These are phyloP conservation scores for Geoglossum glabrum DNA, from an alignment of 495 filamentous ascomycete genomes.

Conservation along the genomic window DNA sequence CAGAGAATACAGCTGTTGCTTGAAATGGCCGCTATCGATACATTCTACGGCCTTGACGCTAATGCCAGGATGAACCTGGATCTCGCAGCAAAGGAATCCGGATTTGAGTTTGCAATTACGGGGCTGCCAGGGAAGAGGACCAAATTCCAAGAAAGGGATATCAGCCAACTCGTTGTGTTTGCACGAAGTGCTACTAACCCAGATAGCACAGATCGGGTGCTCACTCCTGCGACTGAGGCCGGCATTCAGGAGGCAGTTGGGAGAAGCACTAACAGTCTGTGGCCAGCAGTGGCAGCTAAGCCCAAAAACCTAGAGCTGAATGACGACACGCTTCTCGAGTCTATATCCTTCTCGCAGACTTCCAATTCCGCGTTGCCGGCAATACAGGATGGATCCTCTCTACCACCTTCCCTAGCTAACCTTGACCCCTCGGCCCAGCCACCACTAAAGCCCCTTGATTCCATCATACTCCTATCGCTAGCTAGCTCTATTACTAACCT, in stretches of 20 bases:
- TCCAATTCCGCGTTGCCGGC: slow-evolving; percentile 14
- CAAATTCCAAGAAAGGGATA: slow-evolving; percentile 73
- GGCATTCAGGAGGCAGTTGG: slow-evolving; percentile 4
- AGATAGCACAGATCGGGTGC: background rate
- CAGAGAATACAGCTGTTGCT: slow-evolving; percentile 45
- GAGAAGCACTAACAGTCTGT: background rate
- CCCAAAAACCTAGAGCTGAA: slow-evolving; percentile 59
- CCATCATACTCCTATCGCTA: slow-evolving; percentile 61
- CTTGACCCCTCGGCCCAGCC: slow-evolving; percentile 68
- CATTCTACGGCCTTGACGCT: slow-evolving; percentile 64
- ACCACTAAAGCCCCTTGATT: slow-evolving; percentile 60
- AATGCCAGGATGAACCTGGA: slow-evolving; percentile 54
- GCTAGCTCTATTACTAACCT: slow-evolving; percentile 80
- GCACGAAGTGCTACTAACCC: slow-evolving; percentile 39
- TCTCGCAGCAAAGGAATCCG: slow-evolving; percentile 36
- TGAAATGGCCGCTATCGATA: slow-evolving; percentile 65
- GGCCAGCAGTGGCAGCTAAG: slow-evolving; percentile 8
- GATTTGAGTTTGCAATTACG: slow-evolving; percentile 67
- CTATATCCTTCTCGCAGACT: slow-evolving; percentile 49
- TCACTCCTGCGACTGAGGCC: background rate
- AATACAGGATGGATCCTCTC: slow-evolving; percentile 27
- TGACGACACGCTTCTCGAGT: slow-evolving; percentile 83
- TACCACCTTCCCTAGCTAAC: slow-evolving; percentile 37
- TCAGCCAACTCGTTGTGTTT: slow-evolving; percentile 79
- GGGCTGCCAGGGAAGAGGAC: slow-evolving; percentile 81